Evolutionary conservation across 805 yeast species (phyloP).

Genomic region (Pachysolen tannophilus): DNA sequence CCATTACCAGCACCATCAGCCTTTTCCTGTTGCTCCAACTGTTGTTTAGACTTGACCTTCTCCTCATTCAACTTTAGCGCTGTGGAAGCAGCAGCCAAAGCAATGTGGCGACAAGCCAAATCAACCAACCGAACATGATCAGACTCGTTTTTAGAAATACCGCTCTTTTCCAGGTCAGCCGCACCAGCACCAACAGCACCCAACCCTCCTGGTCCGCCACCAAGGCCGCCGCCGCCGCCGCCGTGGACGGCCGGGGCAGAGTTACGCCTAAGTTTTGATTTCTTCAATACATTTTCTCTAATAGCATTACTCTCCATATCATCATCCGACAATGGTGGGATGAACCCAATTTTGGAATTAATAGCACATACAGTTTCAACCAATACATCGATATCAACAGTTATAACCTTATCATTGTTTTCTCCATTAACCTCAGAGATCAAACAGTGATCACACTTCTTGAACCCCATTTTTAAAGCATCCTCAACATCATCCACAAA

Average conservation of each 20-base stretch:
- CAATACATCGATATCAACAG: conserved; percentile 37
- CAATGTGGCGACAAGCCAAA: conserved; percentile 77
- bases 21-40: conserved; percentile 13
- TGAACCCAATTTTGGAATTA: conserved; percentile 51
- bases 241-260: conserved; percentile 8
- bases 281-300: conserved; percentile 11
- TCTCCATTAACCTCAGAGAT: conserved; percentile 28
- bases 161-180: too few species aligned
- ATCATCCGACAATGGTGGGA: conserved; percentile 40
- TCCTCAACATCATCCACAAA: conserved; percentile 33
- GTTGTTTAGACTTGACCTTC: conserved; percentile 5
- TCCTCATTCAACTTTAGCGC: conserved; percentile 11
- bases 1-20: conserved; percentile 10
- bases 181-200: conserved; percentile 15
- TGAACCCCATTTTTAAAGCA: conserved; percentile 37
- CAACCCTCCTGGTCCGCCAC: conserved; percentile 16
- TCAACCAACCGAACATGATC: conserved; percentile 66
- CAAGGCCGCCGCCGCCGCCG: too few species aligned
- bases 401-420: conserved; percentile 22
- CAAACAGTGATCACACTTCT: conserved; percentile 47
- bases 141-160: conserved; percentile 48
- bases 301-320: conserved; percentile 29
- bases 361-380: conserved; percentile 44
- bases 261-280: conserved; percentile 4
- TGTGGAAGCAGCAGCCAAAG: conserved; percentile 62